Percentiles rank a stretch among this genome's conserved stretches.
Evolutionary conservation across 2,329 filamentous ascomycete genomes (phyloP).

Genomic region (Verticillium alfalfae): DNA sequence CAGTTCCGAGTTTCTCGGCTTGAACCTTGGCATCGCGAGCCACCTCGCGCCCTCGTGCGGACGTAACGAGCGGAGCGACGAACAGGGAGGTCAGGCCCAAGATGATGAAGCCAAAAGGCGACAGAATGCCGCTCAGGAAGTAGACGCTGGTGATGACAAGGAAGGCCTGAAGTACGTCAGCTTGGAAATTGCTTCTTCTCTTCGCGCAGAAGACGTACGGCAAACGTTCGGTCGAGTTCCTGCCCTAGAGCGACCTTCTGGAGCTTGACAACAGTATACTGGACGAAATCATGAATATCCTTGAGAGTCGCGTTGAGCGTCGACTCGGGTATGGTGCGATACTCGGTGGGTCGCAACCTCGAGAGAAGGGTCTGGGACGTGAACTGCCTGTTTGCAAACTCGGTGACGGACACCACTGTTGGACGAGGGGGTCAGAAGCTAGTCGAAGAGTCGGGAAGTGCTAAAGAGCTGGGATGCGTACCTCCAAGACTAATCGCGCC

Average conservation of each 20-base stretch:
- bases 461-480: not conserved
- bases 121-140: not conserved
- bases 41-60: not conserved
- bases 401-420: constrained; percentile 2
- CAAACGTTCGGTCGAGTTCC: constrained; percentile 3
- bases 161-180: constrained; percentile 1
- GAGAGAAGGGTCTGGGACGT: constrained; percentile 1
- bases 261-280: not conserved
- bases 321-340: not conserved
- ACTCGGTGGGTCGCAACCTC: constrained; percentile 1
- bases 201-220: not conserved
- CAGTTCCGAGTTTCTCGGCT: constrained; percentile 3
- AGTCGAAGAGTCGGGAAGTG: not conserved
- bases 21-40: not conserved
- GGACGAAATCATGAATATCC: constrained; percentile 6
- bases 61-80: constrained; percentile 3
- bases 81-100: constrained; percentile 1
- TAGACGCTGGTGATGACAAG: not conserved
- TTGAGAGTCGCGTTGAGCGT: constrained; percentile 3
- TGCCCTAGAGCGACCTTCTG: constrained; percentile 3
- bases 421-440: not conserved
- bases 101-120: constrained; percentile 3
- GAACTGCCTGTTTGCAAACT: constrained; percentile 4
- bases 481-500: constrained; percentile 3
- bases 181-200: not conserved